Evolutionary conservation across 83 land plant genomes (phyloP), one percentile per base, ranked within the genome.

Genomic region (Thuja plicata): DNA sequence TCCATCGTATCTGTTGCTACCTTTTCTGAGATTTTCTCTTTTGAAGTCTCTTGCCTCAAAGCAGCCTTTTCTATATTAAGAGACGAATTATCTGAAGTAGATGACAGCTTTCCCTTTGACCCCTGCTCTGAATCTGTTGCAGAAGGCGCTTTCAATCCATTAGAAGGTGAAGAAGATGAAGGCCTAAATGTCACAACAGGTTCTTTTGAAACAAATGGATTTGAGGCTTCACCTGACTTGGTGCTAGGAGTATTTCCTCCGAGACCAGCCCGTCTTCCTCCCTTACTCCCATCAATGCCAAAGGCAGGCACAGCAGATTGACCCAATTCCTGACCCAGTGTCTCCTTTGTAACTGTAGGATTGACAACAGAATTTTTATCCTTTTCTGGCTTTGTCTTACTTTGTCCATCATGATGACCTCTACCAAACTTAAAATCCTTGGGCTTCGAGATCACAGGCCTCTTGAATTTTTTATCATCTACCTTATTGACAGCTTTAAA

Each of bases 401-500:
- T 78, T 38, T 89, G 90, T 15, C 84, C 82, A 74, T 43, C 90
- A 7, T 73, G 93, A 7, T 73, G 93, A 35, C 82, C 48, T 74
- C 90, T 95, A 12, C 92, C 90, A 48, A 92, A 85, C 76, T 83
- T 91, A 32, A 50, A 40, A 85, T 40, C 73, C 90, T 66, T 91
- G 13, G 90, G 54, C 77, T 87, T 95, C 17, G 91, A 30, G 7
- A 90, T 91, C 6, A 46, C 34, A 0, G 74, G 70, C 43, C 80
- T 90, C 88, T 92, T 94, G 50, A 84, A 94, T 88, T 89, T 96
- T 11, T 86, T 60, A 78, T 90, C 95, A 46, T 84, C 89, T 90
- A 50, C 70, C 86, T 89, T 95, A 40, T 91, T 66, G 38, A 78
- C 11, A 40, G 35, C 92, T 88, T 62, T 92, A 90, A 85, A 89